A percentile compares a stretch with the other conserved stretches of the same genome.
Conservation (phyloP, 306 rosid genomes). For the Heteromeles arbutifolia region DNA sequence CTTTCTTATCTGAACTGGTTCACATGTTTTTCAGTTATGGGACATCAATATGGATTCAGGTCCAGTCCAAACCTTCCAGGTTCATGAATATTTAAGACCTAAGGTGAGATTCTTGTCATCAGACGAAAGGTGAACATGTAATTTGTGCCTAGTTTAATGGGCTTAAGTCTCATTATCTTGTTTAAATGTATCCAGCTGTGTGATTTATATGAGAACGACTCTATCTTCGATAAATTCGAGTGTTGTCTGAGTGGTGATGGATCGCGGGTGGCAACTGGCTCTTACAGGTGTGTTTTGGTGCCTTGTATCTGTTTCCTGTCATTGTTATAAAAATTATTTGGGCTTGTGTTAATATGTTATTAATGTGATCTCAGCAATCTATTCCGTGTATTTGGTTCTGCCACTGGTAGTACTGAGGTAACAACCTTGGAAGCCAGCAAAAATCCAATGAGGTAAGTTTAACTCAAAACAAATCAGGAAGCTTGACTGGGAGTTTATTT, state of each 20-base stretch:
- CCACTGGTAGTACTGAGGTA: slow-evolving; percentile 65
- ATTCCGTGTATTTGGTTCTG: slow-evolving; percentile 88
- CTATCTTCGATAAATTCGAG: slow-evolving; percentile 94
- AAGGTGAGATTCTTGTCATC: slow-evolving; percentile 57
- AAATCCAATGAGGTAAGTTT: slow-evolving; percentile 83
- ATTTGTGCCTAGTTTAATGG: slow-evolving; percentile 12
- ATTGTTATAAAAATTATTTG: slow-evolving; percentile 4
- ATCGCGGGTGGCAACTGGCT: slow-evolving; percentile 81
- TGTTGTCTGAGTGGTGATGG: slow-evolving; percentile 97
- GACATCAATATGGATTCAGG: slow-evolving; percentile 99
- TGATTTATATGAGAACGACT: slow-evolving; percentile 95
- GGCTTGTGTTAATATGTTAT: slow-evolving; percentile 22
- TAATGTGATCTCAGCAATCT: slow-evolving; percentile 66
- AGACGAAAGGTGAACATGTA: slow-evolving; percentile 5
- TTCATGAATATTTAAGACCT: slow-evolving; percentile 92
- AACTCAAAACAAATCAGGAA: neutral
- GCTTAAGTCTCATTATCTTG: slow-evolving; percentile 12
- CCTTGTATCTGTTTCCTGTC: slow-evolving; percentile 1
- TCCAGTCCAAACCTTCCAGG: slow-evolving; percentile 89
- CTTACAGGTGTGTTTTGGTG: slow-evolving; percentile 64
- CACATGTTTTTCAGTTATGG: slow-evolving; percentile 73
- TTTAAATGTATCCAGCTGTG: slow-evolving; percentile 60
- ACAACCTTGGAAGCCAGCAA: slow-evolving; percentile 96
- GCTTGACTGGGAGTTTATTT: neutral
- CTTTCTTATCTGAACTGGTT: neutral